Conservation (phyloP, 2,329 filamentous ascomycete genomes). For the Hypoxylon sp. region DNA sequence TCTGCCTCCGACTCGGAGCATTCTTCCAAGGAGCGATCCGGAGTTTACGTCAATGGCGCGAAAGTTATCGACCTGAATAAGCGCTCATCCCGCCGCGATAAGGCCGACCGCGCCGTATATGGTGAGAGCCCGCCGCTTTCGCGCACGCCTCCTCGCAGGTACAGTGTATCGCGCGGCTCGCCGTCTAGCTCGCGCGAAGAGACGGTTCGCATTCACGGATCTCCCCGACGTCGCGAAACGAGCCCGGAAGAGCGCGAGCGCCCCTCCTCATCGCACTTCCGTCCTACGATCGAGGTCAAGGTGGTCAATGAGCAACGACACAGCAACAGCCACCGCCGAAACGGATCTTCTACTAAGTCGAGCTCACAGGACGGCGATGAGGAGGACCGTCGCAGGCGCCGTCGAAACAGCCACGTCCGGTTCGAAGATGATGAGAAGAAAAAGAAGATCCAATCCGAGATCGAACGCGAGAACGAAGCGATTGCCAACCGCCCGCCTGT, state of each 20-base stretch:
- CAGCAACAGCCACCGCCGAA: conserved; percentile 54
- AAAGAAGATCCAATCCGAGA: conserved; percentile 52
- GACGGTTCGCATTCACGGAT: conserved; percentile 28
- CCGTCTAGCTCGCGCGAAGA: conserved; percentile 55
- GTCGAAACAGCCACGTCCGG: conserved; percentile 46
- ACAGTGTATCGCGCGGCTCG: conserved; percentile 56
- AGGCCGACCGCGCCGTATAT: conserved; percentile 60
- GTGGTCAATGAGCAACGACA: conserved; percentile 51
- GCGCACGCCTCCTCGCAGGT: conserved; percentile 61
- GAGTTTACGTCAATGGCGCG: conserved; percentile 56
- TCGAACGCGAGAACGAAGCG: conserved; percentile 58
- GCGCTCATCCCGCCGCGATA: conserved; percentile 49
- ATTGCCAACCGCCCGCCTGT: conserved; percentile 56
- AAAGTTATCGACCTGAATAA: conserved; percentile 53
- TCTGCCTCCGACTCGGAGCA: conserved; percentile 50
- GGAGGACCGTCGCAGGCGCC: conserved; percentile 48
- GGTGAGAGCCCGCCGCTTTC: conserved; percentile 61
- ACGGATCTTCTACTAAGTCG: conserved; percentile 53
- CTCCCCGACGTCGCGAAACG: conserved; percentile 41
- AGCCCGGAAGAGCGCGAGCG: conserved; percentile 42
- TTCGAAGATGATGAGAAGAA: conserved; percentile 46
- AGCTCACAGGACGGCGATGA: conserved; percentile 48
- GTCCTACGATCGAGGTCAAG: conserved; percentile 54
- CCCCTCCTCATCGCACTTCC: conserved; percentile 46
- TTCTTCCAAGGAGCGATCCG: conserved; percentile 51